These are phyloP conservation scores for Gaillardinia entomophila DNA, from an alignment of 805 yeast genomes.

Conservation along the genomic window DNA sequence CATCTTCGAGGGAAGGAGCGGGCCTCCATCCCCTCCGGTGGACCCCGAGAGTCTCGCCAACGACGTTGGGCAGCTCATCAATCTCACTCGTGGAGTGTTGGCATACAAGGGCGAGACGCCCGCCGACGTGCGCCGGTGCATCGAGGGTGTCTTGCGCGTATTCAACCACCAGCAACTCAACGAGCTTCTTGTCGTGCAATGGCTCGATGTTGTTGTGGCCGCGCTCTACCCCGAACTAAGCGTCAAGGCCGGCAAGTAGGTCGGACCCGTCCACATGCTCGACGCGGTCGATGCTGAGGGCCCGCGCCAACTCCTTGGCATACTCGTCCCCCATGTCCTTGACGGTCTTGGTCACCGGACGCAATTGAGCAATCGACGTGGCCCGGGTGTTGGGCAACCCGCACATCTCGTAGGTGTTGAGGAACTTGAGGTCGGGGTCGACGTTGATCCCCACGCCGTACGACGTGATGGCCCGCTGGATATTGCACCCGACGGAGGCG, in stretches of 20 bases:
- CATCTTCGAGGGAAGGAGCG: slow-evolving; percentile 7
- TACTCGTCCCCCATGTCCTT: slow-evolving; percentile 26
- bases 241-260: no score
- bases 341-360: slow-evolving; percentile 6
- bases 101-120: slow-evolving; percentile 12
- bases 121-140: slow-evolving; percentile 8
- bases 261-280: slow-evolving; percentile 32
- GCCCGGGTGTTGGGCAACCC: slow-evolving; percentile 60
- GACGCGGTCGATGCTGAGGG: slow-evolving; percentile 24
- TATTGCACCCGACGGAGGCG: slow-evolving; percentile 85
- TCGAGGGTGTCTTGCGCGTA: slow-evolving; percentile 8
- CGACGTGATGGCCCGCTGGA: slow-evolving; percentile 76
- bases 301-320: slow-evolving; percentile 32
- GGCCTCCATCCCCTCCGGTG: slow-evolving; percentile 2
- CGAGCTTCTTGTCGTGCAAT: slow-evolving; percentile 12
- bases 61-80: slow-evolving; percentile 1
- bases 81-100: slow-evolving; percentile 1
- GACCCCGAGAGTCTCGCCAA: slow-evolving; percentile 2
- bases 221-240: slow-evolving; percentile 21
- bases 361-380: slow-evolving; percentile 24
- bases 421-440: slow-evolving; percentile 61
- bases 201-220: slow-evolving; percentile 16
- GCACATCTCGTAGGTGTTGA: slow-evolving; percentile 76
- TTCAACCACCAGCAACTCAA: slow-evolving; percentile 17
- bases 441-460: slow-evolving; percentile 88